phyloP scores from a whole-genome alignment of 139 green algal genomes.

The Chlorella vulgaris region DNA sequence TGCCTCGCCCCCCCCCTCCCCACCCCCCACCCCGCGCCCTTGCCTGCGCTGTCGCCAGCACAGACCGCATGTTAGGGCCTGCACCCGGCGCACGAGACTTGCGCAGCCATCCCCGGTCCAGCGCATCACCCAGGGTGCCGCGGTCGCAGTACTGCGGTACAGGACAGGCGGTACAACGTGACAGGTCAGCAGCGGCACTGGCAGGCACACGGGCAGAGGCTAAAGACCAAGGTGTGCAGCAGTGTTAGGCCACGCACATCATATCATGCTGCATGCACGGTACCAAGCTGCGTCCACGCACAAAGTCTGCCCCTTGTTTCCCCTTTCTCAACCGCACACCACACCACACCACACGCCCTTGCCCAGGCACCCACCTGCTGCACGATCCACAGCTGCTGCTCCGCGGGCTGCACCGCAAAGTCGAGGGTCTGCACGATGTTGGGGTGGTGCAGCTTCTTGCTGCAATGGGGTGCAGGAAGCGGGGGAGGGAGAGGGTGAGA shows the following conservation, averaged over 20 bases:
- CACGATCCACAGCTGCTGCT: neutral
- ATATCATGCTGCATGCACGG: too few species aligned
- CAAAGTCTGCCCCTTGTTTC: neutral
- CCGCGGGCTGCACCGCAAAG: too few species aligned
- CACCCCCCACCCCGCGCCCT: neutral
- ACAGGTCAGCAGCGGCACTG: neutral
- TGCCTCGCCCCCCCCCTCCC: neutral
- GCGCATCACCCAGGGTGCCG: slow-evolving; percentile 16
- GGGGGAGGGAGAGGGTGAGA: neutral
- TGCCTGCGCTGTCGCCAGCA: slow-evolving; percentile 7
- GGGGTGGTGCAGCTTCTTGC: too few species aligned
- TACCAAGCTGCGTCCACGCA: too few species aligned
- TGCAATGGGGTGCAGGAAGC: too few species aligned
- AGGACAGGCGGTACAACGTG: neutral
- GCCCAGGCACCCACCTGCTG: neutral
- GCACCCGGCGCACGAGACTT: neutral
- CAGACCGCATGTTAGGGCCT: neutral
- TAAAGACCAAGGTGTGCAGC: too few species aligned
- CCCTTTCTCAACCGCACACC: neutral
- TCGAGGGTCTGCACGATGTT: too few species aligned
- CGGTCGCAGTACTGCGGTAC: slow-evolving; percentile 23
- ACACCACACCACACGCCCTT: neutral
- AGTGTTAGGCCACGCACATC: too few species aligned
- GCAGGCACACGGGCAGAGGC: neutral
- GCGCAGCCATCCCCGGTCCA: slow-evolving; percentile 19